Evolutionary conservation across 177 flowering plant genomes (phyloP).

Genomic region (Vitis hybrid): DNA sequence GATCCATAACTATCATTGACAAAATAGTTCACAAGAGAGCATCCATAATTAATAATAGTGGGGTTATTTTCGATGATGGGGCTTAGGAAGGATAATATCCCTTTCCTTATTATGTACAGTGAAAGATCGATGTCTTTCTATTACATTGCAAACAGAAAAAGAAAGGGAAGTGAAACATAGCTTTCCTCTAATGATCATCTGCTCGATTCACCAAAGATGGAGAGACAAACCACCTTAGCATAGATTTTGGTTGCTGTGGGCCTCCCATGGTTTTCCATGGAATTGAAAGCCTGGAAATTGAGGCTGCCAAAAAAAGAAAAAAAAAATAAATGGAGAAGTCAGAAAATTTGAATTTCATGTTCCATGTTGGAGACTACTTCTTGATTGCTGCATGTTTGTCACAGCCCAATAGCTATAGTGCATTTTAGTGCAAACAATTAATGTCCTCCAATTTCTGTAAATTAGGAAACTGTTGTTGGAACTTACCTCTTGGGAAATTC

Average conservation of each 20-base stretch:
- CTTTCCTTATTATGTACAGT: not conserved
- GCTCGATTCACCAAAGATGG: not conserved
- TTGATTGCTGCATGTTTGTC: constrained; percentile 7
- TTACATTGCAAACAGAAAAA: constrained; percentile 7
- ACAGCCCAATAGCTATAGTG: constrained; percentile 7
- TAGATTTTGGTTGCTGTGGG: constrained; percentile 21
- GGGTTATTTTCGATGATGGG: not conserved
- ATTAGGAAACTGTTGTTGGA: constrained; percentile 12
- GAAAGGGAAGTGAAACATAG: not conserved
- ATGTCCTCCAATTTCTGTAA: constrained; percentile 12
- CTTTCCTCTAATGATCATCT: not conserved
- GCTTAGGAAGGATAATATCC: not conserved
- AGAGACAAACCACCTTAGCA: constrained; percentile 2
- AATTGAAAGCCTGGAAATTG: constrained; percentile 32
- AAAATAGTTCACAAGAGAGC: no score
- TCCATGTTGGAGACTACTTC: constrained; percentile 14
- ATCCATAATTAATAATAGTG: not conserved
- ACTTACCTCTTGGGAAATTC: constrained; percentile 32
- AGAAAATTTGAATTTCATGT: constrained; percentile 2
- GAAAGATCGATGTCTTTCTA: not conserved
- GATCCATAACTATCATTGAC: no score
- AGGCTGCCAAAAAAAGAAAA: constrained; percentile 25
- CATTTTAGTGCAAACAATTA: not conserved
- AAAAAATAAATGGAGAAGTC: not conserved
- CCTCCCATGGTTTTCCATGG: constrained; percentile 36